These are phyloP conservation scores for Diplocarpon mali DNA, from an alignment of 2,329 filamentous ascomycete species.

Conservation along the genomic window DNA sequence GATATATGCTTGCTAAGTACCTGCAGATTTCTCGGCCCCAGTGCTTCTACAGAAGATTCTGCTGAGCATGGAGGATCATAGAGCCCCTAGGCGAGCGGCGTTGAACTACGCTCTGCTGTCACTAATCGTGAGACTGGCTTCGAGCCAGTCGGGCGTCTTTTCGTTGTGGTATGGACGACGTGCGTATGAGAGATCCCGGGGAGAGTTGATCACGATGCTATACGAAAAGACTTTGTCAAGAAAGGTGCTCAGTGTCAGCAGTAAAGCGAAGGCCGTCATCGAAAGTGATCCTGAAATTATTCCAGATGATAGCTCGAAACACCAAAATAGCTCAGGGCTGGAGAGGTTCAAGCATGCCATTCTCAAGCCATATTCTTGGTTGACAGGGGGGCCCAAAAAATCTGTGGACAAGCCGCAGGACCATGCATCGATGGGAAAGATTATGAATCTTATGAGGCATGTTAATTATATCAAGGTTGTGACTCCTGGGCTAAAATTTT, in stretches of 20 bases:
- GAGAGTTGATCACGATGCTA: conserved; percentile 77
- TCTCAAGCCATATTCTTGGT: conserved; percentile 21
- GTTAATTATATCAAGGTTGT: too few relatives aligned
- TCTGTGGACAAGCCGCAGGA: conserved; percentile 31
- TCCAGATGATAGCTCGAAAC: conserved; percentile 9
- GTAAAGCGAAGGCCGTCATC: conserved; percentile 14
- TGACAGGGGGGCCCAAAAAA: conserved; percentile 14
- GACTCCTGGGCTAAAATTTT: conserved; percentile 2
- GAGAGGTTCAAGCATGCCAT: conserved; percentile 11
- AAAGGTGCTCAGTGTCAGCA: conserved; percentile 24
- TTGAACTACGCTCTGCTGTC: conserved; percentile 55
- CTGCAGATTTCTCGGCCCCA: conserved; percentile 45
- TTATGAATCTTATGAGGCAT: conserved; percentile 74
- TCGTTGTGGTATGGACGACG: conserved; percentile 74
- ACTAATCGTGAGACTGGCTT: conserved; percentile 47
- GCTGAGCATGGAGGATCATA: conserved; percentile 47
- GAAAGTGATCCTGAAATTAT: conserved; percentile 7
- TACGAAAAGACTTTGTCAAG: conserved; percentile 51
- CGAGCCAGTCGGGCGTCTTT: conserved; percentile 56
- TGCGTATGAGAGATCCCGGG: conserved; percentile 71
- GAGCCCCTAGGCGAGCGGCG: conserved; percentile 41
- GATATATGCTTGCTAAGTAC: conserved; percentile 12
- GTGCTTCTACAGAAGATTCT: conserved; percentile 64
- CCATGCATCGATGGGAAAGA: conserved; percentile 77
- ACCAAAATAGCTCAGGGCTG: conserved; percentile 3